These are phyloP conservation scores for Trametes hirsuta DNA, from an alignment of 1,284 basidiomycete species.

Conservation along the genomic window DNA sequence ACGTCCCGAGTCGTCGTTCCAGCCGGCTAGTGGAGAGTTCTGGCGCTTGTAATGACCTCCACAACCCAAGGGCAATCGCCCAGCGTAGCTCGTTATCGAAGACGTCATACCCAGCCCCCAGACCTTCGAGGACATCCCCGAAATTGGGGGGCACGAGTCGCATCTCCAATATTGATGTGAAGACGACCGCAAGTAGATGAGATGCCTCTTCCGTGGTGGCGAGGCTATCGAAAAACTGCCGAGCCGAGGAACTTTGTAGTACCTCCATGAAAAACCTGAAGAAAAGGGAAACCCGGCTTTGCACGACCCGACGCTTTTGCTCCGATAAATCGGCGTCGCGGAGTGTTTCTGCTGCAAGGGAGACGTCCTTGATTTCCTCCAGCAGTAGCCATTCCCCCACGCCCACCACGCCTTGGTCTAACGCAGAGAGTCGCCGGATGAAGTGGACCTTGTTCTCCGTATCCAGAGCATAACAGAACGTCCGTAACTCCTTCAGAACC, in stretches of 20 bases:
- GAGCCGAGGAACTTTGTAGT: slow-evolving; percentile 35
- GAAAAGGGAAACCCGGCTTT: slow-evolving; percentile 45
- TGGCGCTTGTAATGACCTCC: slow-evolving; percentile 39
- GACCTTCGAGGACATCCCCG: slow-evolving; percentile 28
- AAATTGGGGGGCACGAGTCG: slow-evolving; percentile 30
- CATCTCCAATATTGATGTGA: slow-evolving; percentile 28
- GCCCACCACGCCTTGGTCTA: slow-evolving; percentile 61
- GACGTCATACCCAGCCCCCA: slow-evolving; percentile 33
- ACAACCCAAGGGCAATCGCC: slow-evolving; percentile 45
- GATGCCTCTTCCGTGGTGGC: slow-evolving; percentile 26
- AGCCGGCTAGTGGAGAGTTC: slow-evolving; percentile 27
- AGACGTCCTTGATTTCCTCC: slow-evolving; percentile 58
- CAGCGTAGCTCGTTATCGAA: slow-evolving; percentile 47
- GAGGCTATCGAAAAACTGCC: slow-evolving; percentile 39
- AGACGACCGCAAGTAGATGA: slow-evolving; percentile 22
- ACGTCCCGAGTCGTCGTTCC: slow-evolving; percentile 28
- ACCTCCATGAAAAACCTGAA: slow-evolving; percentile 46
- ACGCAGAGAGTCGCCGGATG: slow-evolving; percentile 53
- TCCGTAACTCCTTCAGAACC: slow-evolving; percentile 53
- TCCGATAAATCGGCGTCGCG: slow-evolving; percentile 32
- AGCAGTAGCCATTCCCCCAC: slow-evolving; percentile 72
- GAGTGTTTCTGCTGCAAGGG: slow-evolving; percentile 41
- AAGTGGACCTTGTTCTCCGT: slow-evolving; percentile 56
- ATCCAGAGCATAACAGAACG: slow-evolving; percentile 60
- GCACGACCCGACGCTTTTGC: slow-evolving; percentile 33